A percentile compares a stretch with the other conserved stretches of the same genome.
phyloP scores from a whole-genome alignment of 1,284 basidiomycete genomes.

The Taiwanofungus camphoratus region DNA sequence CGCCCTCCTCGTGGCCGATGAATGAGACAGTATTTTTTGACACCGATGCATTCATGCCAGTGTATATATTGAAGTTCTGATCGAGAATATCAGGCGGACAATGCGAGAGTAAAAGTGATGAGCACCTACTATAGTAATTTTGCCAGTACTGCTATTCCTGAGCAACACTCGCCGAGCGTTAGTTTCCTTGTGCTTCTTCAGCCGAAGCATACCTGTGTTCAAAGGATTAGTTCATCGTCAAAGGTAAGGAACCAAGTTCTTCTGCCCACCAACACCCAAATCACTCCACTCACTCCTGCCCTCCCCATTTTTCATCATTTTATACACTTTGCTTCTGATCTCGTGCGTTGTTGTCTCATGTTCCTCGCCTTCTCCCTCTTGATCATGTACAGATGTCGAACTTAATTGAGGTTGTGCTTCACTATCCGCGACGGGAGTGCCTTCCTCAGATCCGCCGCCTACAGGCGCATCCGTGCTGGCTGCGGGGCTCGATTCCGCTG shows the following conservation, averaged over 20 bases:
- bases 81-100: neutral
- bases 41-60: conserved; percentile 44
- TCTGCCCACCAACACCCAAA: conserved; percentile 49
- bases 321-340: conserved; percentile 59
- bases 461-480: conserved; percentile 12
- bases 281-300: conserved; percentile 52
- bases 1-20: conserved; percentile 62
- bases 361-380: conserved; percentile 78
- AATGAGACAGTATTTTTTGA: conserved; percentile 53
- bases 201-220: conserved; percentile 49
- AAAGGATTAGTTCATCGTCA: neutral
- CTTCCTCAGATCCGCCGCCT: conserved; percentile 22
- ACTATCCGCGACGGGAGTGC: conserved; percentile 31
- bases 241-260: conserved; percentile 6
- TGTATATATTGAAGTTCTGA: conserved; percentile 66
- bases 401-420: conserved; percentile 29
- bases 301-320: conserved; percentile 47
- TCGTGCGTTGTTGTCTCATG: conserved; percentile 67
- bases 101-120: neutral
- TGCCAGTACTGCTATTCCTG: conserved; percentile 66
- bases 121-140: conserved; percentile 59
- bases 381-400: conserved; percentile 44
- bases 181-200: conserved; percentile 67
- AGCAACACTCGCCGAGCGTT: conserved; percentile 52
- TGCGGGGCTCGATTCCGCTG: conserved; percentile 12